Base-by-base conservation (phyloP, 345 rosid genomes). In the Odontarrhena argentea region DNA sequence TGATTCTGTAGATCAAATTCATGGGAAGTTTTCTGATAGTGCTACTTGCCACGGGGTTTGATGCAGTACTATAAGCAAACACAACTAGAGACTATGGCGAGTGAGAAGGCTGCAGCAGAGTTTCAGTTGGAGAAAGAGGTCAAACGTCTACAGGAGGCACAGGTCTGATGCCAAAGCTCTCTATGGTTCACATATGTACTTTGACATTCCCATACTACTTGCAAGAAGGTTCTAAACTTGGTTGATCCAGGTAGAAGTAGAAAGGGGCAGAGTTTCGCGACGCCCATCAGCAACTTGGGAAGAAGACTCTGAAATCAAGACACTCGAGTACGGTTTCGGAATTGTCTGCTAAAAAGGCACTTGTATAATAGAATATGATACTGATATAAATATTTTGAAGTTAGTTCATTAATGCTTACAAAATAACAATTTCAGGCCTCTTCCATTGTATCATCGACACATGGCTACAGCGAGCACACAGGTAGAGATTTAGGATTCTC, bases 81-180 rank as follows among this genome's bases (percentile, higher is more conserved):
- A 11, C 99, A 95, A 61, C 80, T 95, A 61, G 97, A 95, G 83
- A 77, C 93, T 69, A 87, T 91, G 96, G 91, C 96, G 32, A 89
- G 92, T 81, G 99, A 95, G 74, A 95, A 95, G 79, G 97, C 97
- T 71, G 97, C 97, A 0, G 97, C 97, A 65, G 97, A 95, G 75
- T 95, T 91, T 76, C 99, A 95, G 76, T 74, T 88, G 81, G 99
- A 95, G 80, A 89, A 91, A 82, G 99, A 95, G 83, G 60, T 86
- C 56, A 91, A 82, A 68, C 96, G 89, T 60, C 73, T 85, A 64
- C 96, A 81, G 38, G 97, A 95, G 79, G 96, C 74, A 73, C 93
- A 87, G 93, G 99, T 89, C 70, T 51, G 60, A 55, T 11, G 3
- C 60, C 47, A 22, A 65, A 58, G 28, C 58, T 68, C 63, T 55